Evolutionary conservation across 345 rosid species (phyloP).

Genomic region (Pistacia atlantica): DNA sequence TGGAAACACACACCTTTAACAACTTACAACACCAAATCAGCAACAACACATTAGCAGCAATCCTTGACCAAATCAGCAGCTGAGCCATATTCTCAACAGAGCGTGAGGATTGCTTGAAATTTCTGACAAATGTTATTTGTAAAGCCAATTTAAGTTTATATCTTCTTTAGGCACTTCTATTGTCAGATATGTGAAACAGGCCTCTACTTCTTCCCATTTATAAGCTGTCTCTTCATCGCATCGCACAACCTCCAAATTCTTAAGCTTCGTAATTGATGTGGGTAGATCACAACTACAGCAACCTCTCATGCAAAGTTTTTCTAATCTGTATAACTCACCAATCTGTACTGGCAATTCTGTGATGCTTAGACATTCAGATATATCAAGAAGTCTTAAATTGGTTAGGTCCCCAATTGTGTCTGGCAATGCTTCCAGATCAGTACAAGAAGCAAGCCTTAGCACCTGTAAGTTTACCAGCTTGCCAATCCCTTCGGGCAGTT

Average conservation of each 20-base stretch:
- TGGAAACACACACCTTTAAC: too few relatives aligned
- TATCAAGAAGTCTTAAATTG: constrained; percentile 37
- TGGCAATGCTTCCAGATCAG: constrained; percentile 38
- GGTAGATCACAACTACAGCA: constrained; percentile 42
- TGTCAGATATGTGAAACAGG: constrained; percentile 7
- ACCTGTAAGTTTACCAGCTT: constrained; percentile 38
- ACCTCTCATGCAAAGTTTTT: constrained; percentile 47
- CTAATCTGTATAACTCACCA: constrained; percentile 38
- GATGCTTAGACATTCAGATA: constrained; percentile 41
- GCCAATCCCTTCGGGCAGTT: constrained; percentile 40
- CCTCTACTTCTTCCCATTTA: constrained; percentile 37
- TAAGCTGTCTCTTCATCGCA: constrained; percentile 47
- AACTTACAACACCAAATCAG: too few relatives aligned
- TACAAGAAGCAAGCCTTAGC: constrained; percentile 48
- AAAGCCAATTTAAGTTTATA: constrained; percentile 18
- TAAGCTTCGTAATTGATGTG: constrained; percentile 24
- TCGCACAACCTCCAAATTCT: constrained; percentile 33
- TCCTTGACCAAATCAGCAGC: too few relatives aligned
- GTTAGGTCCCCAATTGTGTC: constrained; percentile 35
- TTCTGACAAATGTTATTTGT: background rate
- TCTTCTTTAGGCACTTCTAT: constrained; percentile 6
- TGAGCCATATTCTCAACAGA: too few relatives aligned
- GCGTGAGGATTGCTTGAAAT: too few relatives aligned
- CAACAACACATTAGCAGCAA: too few relatives aligned
- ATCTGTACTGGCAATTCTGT: constrained; percentile 40